Base-by-base conservation (phyloP, 352 stramenopile species). In the Pythium dissimile region DNA sequence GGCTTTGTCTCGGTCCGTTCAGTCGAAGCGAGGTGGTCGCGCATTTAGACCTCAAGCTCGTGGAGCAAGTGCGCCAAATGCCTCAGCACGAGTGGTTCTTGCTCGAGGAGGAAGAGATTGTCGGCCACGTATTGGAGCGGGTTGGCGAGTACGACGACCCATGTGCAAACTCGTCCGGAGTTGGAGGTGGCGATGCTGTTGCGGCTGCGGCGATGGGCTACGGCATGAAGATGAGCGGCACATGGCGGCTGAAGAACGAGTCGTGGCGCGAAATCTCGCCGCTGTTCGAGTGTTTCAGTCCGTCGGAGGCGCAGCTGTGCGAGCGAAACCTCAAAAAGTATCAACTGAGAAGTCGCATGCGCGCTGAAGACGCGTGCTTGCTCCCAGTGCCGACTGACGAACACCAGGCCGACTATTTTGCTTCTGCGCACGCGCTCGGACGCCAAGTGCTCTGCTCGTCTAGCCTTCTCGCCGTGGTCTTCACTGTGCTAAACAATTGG, bases 51-150 rank as follows among this genome's bases (percentile, higher is more conserved):
- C 73, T 84, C 56, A 87, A 88, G 60, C 61, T 93, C 20, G 67
- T 93, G 13, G 84, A 93, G 54, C 75, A 81, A 50, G 73, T 90
- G n/a, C 86, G 88, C 27, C 77, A 86, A 24, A 56, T 80, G 24
- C 45, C 67, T 13, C 48, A 47, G 0, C 80, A 88, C 39, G 70
- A 79, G 11, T 86, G 75, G 72, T 66, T 71, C 35, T 59, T 79
- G 16, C 47, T 85, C 6, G 84, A 93, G 54, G 84, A 93, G 41
- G 84, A 93, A 26, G 84, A 93, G 37, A 88, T 93, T 51, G 32
- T 93, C 12, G 82, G 69, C 7, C 66, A 86, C 28, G 80, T 87
- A 27, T 54, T 93, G 0, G 75, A 87, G 23, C 60, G 58, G 8
- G 79, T 91, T 30, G 83, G 80, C 11, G 66, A 75, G 21, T 86